These are phyloP conservation scores for Nicotiana obtusifolia DNA, from an alignment of 257 asterid species.

Conservation along the genomic window DNA sequence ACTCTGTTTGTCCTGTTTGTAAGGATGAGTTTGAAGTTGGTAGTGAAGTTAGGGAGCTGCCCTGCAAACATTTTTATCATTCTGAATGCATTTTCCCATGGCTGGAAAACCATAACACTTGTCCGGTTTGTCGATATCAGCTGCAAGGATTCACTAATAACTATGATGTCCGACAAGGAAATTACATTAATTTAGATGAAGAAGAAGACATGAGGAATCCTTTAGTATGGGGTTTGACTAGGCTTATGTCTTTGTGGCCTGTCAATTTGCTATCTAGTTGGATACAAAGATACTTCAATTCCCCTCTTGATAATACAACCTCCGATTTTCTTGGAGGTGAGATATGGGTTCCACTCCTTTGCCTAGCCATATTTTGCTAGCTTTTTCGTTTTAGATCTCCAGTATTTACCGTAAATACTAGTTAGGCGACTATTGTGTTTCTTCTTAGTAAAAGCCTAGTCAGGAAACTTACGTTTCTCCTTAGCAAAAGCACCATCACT, in stretches of 20 bases:
- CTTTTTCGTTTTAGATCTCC: too few species aligned
- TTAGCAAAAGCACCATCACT: too few species aligned
- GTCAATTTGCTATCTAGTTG: conserved; percentile 40
- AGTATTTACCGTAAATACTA: too few species aligned
- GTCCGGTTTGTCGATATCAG: conserved; percentile 80
- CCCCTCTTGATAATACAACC: conserved; percentile 26
- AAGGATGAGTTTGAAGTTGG: conserved; percentile 74
- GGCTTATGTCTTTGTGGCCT: conserved; percentile 47
- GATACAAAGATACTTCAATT: conserved; percentile 35
- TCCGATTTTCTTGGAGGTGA: conserved; percentile 36
- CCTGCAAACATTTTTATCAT: conserved; percentile 75
- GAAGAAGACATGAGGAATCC: conserved; percentile 19
- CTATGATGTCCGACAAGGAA: conserved; percentile 14
- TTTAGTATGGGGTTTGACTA: conserved; percentile 41
- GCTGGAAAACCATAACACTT: conserved; percentile 55
- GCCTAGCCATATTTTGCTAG: too few species aligned
- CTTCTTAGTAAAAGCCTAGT: too few species aligned
- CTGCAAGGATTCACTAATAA: conserved; percentile 25
- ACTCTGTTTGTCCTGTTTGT: conserved; percentile 62
- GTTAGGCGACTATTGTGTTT: too few species aligned
- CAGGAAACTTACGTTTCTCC: too few species aligned
- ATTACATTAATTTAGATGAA: not conserved
- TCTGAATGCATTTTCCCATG: conserved; percentile 70
- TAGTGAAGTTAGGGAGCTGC: conserved; percentile 51
- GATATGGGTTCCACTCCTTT: not conserved